Base-by-base conservation (phyloP, 2,329 filamentous ascomycete genomes). In the Neurospora crassa region DNA sequence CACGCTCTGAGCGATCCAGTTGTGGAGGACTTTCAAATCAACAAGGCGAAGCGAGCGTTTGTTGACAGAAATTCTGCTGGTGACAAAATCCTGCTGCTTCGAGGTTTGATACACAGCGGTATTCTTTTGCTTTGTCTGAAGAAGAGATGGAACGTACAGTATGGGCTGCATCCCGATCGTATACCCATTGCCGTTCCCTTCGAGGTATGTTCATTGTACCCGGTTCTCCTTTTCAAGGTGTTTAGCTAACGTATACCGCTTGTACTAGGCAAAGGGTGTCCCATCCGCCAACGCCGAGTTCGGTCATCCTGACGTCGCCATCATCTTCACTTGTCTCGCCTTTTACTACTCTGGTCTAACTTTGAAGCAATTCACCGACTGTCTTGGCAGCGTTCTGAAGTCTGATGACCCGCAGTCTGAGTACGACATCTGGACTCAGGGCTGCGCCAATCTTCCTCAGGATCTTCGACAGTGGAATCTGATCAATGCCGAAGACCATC, bases 141-240 rank as follows among this genome's bases (percentile, higher is more conserved):
- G 69, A 92, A 91, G 76, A 80, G 88, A 4, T 92, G 87, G 86
- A 89, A 90, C 40, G 90, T 93, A 0, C 83, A 87, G 63, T 94
- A 90, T 67, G 88, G 88, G 0, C 79, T 90, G 0, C 84, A 89
- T 73, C 83, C 86, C 0, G 67, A 73, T 0, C 83, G 91, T 16
- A 81, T 84, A 53, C 88, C 88, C 0, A 85, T 91, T 5, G 90
- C 90, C 0, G 91, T 93, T 0, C 91, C 91, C 0, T 93, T 85
- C 68, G 53, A 63, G 53, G 53, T 63, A 63, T 18, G 53, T 63
- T 34, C 14, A 63, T 29, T 34, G 24, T 34, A 63, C 37, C 24
- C 14, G 34, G 3, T 14, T 34, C 24, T 3, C 24, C 18, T 63
- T 63, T 3, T 34, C 1, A 18, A 8, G 53, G 12, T 4, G 8